phyloP scores from a whole-genome alignment of 129 eudicot genomes.

The Flaveria robusta region DNA sequence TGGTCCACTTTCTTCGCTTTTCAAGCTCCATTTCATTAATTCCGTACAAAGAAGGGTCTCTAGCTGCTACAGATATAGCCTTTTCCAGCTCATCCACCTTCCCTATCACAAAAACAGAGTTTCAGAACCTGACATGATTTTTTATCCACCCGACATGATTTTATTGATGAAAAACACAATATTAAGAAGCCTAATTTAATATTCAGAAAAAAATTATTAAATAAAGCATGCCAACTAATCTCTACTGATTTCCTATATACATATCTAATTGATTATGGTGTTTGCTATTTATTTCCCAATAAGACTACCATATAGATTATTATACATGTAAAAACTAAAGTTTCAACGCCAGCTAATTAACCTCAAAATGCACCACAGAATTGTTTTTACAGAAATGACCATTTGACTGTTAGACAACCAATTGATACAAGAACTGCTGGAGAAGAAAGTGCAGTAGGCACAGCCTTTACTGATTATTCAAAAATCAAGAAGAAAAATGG shows the following conservation, averaged over 20 bases:
- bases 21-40: conserved; percentile 67
- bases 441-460: no score
- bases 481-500: no score
- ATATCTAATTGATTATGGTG: background rate
- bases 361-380: background rate
- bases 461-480: no score
- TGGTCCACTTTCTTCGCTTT: conserved; percentile 79
- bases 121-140: conserved; percentile 35
- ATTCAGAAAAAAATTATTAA: background rate
- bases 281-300: background rate
- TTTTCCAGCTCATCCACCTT: conserved; percentile 92
- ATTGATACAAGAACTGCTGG: no score
- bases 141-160: background rate
- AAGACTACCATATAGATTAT: background rate
- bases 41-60: conserved; percentile 77
- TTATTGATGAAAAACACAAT: background rate
- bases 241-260: background rate
- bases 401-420: background rate
- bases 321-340: background rate
- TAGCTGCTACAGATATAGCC: conserved; percentile 73
- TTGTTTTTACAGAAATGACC: background rate
- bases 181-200: background rate
- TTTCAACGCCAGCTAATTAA: background rate
- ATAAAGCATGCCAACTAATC: conserved; percentile 12
- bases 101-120: conserved; percentile 54